Base-by-base conservation (phyloP, 805 yeast species). In the Gaillardinia entomophila region DNA sequence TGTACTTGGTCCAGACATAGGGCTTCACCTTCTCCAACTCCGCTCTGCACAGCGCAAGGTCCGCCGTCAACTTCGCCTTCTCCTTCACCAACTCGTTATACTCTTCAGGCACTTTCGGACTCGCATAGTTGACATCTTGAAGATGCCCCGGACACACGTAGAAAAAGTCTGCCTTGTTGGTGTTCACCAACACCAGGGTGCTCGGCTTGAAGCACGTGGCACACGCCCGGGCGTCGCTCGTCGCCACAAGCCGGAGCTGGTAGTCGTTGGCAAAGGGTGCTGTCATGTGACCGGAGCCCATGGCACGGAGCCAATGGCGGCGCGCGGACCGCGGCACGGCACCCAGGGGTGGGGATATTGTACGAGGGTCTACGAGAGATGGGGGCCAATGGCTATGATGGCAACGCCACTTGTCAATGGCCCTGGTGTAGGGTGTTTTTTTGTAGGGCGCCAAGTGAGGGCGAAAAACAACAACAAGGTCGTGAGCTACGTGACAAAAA, bases 181-280 rank as follows among this genome's bases (percentile, higher is more conserved):
- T 58, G 2, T 75, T 54, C 6, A 76, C 50, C 20, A 76, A 46
- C 10, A 75, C 81, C 0, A 66, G 44, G 4, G 53, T 30, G 0
- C 76, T 53, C 1, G 76, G 68, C 40, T 72, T 73, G 50, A 55
- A 74, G 54, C 82, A 76, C 11, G 75, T 49, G 14, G 38, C 40
- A 46, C 82, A 76, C 2, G 80, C 49, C 40, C 60, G 68, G 16
- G 66, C 33, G 34, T 66, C 71, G 3, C 46, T 34, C 1, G 51
- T 58, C 1, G 73, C 64, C 10, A 70, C 80, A 32, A 53, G 55
- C 30, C 71, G 56, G 20, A 60, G 41, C 10, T 42, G 51, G 46
- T 76, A 75, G 3, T 55, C 51, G 48, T 75, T 73, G 26, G 46
- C 47, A 28, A 19, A 19, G 22, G 22, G 22, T 19, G 22, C 22